Conservation (phyloP, 192 early-diverging fungal species). For the Podila minutissima region DNA sequence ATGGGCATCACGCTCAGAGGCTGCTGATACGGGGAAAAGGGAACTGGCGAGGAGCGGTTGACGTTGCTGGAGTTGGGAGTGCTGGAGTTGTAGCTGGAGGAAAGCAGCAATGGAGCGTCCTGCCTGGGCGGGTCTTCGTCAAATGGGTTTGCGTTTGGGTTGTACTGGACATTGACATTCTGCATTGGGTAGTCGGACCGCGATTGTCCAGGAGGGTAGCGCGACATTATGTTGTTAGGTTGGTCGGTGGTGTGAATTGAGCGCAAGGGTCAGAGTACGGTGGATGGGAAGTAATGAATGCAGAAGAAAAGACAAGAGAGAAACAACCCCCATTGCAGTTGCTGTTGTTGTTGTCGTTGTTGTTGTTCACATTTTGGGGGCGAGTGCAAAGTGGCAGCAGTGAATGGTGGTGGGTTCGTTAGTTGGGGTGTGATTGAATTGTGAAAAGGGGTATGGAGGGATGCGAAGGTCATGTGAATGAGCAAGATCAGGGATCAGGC, state of each 20-base stretch:
- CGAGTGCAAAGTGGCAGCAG: too few species aligned
- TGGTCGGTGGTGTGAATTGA: too few species aligned
- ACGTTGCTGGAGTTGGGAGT: conserved; percentile 19
- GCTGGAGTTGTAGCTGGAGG: conserved; percentile 28
- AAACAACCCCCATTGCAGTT: too few species aligned
- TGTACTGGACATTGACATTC: conserved; percentile 44
- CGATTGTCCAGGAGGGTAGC: conserved; percentile 34
- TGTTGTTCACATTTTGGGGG: too few species aligned
- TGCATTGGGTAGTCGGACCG: conserved; percentile 49
- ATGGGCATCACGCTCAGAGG: conserved; percentile 7
- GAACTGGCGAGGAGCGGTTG: conserved; percentile 2
- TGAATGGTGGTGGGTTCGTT: too few species aligned
- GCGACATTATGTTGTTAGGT: conserved; percentile 19
- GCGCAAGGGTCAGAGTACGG: too few species aligned
- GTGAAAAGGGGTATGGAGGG: too few species aligned
- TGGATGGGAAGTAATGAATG: background rate
- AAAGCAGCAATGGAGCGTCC: conserved; percentile 35
- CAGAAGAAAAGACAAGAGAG: background rate
- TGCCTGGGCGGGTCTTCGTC: conserved; percentile 47
- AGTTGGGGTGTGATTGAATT: too few species aligned
- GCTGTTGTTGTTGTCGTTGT: too few species aligned
- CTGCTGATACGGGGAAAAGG: conserved; percentile 50
- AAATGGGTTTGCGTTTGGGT: conserved; percentile 49
- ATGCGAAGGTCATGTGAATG: too few species aligned
- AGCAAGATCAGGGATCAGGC: too few species aligned